Percentiles rank a stretch among this genome's conserved stretches.
Evolutionary conservation across 1,139 yeast genomes (phyloP).

Genomic region (Arxiozyma bovina): DNA sequence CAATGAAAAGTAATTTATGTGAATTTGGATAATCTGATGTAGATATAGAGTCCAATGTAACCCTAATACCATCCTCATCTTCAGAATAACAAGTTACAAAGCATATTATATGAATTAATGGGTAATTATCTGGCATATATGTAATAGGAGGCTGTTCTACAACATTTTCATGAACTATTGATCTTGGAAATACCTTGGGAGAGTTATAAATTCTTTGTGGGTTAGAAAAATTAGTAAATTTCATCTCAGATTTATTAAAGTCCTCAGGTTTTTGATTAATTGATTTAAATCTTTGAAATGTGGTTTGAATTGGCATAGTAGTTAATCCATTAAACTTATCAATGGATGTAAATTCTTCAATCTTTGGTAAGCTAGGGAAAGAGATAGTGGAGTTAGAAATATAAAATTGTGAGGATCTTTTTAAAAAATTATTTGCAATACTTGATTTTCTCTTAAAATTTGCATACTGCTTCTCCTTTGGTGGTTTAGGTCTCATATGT

Average conservation of each 20-base stretch:
- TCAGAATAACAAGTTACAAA: slow-evolving; percentile 94
- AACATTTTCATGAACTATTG: slow-evolving; percentile 59
- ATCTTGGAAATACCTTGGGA: not conserved
- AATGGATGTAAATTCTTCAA: not conserved
- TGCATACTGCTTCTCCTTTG: not conserved
- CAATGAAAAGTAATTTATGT: slow-evolving; percentile 71
- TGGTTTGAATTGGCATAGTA: slow-evolving; percentile 28
- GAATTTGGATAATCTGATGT: slow-evolving; percentile 93
- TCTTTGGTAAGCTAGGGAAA: not conserved
- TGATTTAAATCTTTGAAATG: not conserved
- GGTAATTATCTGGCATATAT: slow-evolving; percentile 73
- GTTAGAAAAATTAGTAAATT: not conserved
- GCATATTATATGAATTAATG: slow-evolving; percentile 74
- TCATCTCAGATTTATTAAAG: too few relatives aligned
- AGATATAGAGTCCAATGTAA: slow-evolving; percentile 82
- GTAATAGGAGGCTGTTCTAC: slow-evolving; percentile 84
- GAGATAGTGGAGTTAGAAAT: not conserved
- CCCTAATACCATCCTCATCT: slow-evolving; percentile 77
- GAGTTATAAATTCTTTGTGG: not conserved
- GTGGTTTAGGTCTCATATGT: slow-evolving; percentile 20
- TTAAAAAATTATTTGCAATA: not conserved
- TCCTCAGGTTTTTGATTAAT: not conserved
- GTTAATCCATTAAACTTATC: slow-evolving; percentile 25
- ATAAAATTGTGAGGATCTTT: slow-evolving; percentile 2
- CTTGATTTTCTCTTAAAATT: not conserved